Evolutionary conservation across 768 basidiomycete species (phyloP).

Genomic region (Kondoa subrosea): DNA sequence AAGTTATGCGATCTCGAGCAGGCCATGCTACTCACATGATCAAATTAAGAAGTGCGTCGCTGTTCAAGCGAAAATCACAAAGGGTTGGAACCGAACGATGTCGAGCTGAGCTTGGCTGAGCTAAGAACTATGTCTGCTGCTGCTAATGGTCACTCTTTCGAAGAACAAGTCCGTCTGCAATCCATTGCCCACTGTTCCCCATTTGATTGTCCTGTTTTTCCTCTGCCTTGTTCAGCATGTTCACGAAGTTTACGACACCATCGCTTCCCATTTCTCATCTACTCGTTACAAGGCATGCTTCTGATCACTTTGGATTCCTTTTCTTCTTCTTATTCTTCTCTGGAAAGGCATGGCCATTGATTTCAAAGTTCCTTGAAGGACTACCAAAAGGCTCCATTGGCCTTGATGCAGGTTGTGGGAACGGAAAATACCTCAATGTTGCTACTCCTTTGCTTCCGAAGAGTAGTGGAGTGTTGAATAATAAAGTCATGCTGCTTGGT

Average conservation of each 20-base stretch:
- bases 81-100: not conserved
- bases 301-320: not conserved
- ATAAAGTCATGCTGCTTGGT: not conserved
- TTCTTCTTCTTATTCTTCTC: conserved; percentile 9
- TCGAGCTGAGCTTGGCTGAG: not conserved
- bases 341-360: conserved; percentile 71
- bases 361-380: conserved; percentile 52
- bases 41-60: too few relatives aligned
- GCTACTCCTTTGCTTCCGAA: conserved; percentile 3
- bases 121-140: not conserved
- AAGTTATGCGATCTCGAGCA: too few relatives aligned
- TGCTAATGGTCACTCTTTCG: not conserved
- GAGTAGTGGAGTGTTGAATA: conserved; percentile 13
- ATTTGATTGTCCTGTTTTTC: not conserved
- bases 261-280: conserved; percentile 70
- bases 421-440: conserved; percentile 75
- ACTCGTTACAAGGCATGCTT: conserved; percentile 63
- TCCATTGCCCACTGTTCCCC: not conserved
- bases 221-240: conserved; percentile 38
- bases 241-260: conserved; percentile 65
- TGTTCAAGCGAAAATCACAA: not conserved
- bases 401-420: conserved; percentile 87
- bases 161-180: not conserved
- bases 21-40: too few relatives aligned
- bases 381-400: conserved; percentile 66